phyloP scores from a whole-genome alignment of 768 basidiomycete species.

The Tremella fuciformis region DNA sequence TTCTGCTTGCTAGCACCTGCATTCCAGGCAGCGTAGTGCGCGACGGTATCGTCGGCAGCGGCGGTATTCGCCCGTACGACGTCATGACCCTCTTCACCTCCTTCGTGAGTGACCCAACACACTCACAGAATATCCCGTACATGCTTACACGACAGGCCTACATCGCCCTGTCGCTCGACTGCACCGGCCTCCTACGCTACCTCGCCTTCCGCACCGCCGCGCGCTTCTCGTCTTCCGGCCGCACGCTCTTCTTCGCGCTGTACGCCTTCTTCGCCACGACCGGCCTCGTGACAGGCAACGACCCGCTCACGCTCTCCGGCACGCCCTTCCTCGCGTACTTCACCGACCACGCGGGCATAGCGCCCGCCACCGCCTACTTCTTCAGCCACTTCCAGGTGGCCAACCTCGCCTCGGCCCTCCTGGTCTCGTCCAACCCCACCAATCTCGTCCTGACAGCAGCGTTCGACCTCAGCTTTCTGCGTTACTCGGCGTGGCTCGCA shows the following conservation, averaged over 20 bases:
- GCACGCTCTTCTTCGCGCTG: conserved; percentile 70
- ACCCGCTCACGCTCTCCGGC: conserved; percentile 87
- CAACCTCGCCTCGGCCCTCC: conserved; percentile 64
- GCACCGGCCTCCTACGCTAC: conserved; percentile 78
- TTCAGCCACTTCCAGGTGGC: conserved; percentile 63
- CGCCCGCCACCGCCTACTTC: conserved; percentile 53
- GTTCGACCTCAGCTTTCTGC: conserved; percentile 69
- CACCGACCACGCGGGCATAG: conserved; percentile 62
- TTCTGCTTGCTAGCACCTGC: conserved; percentile 53
- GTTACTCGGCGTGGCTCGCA: conserved; percentile 77
- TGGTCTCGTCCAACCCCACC: conserved; percentile 87
- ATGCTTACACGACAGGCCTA: conserved; percentile 59
- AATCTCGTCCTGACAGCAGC: conserved; percentile 90
- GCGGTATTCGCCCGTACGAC: conserved; percentile 82
- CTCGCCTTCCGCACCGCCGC: conserved; percentile 87
- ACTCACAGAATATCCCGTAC: too few relatives aligned
- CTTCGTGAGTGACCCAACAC: conserved; percentile 56
- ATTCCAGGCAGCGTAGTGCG: conserved; percentile 59
- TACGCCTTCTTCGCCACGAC: conserved; percentile 75
- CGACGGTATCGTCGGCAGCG: conserved; percentile 73
- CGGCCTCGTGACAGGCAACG: conserved; percentile 83
- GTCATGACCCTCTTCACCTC: conserved; percentile 90
- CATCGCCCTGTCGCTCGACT: conserved; percentile 85
- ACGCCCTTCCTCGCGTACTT: conserved; percentile 88
- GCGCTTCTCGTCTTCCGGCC: conserved; percentile 62